Base-by-base conservation (phyloP, 106 monocot species). In the Chionographis japonica region DNA sequence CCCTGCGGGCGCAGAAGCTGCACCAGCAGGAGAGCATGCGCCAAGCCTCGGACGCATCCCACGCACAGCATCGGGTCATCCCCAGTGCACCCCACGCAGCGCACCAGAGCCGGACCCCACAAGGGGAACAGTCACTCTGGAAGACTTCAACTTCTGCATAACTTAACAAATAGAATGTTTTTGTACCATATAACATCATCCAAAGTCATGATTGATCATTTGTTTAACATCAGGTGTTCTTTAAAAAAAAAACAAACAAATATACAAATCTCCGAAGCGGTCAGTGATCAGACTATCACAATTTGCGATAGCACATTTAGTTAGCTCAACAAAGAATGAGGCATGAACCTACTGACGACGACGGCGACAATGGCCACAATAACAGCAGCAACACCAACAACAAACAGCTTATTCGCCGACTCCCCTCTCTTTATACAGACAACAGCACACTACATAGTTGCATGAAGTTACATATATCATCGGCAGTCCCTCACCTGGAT, bases 1-100 rank as follows among this genome's bases (percentile, higher is more conserved):
- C 88, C 0, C 40, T 95, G 64, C 62, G 77, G 42, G 75, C 74
- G 6, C 88, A 88, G 60, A 76, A 62, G 57, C 50, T 91, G 43
- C 74, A 75, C 57, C 76, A 77, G 19, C 61, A 60, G 42, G 81
- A 73, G 56, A 53, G n/a, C 37, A 59, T 41, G 14, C 67, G 53
- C 19, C 71, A 19, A 19, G 60, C 42, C 9, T 3, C 27, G 9
- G 9, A 50, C 12, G 52, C 14, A 12, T 15, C 66, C 0, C 12
- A 51, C 49, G 62, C 36, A 2, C 39, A 78, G 13, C 66, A 71
- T 55, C 38, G 58, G 10, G 1, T 66, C 12, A 56, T 40, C 3
- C 68, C 68, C 9, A 58, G 57, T 3, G 63, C 68, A 8, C 70
- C 69, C 13, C 63, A 8, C 27, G 36, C 35, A 0, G 51, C 36